Evolutionary conservation across 495 filamentous ascomycete genomes (phyloP).

Genomic region (Penicillium cinerascens): DNA sequence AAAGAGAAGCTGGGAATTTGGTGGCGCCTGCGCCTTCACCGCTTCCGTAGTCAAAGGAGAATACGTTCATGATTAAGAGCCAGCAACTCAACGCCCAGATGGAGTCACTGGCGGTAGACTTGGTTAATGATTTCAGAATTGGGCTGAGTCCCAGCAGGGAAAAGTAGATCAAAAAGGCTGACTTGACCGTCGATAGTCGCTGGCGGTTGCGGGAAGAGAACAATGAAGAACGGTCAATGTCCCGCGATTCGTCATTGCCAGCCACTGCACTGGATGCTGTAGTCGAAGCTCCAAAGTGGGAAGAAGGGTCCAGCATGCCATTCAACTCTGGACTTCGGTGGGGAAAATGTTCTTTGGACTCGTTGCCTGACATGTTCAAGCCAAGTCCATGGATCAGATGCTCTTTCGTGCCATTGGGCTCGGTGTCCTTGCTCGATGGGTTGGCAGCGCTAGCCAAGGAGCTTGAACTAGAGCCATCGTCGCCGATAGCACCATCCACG

Average conservation of each 20-base stretch:
- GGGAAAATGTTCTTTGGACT: constrained; percentile 25
- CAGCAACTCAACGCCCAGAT: constrained; percentile 97
- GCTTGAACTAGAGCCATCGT: constrained; percentile 45
- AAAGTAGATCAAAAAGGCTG: constrained; percentile 89
- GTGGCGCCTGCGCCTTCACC: constrained; percentile 46
- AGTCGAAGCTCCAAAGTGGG: constrained; percentile 9
- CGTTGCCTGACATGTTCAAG: constrained; percentile 36
- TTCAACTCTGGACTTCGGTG: constrained; percentile 17
- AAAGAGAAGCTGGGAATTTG: constrained; percentile 79
- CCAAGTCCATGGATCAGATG: constrained; percentile 47
- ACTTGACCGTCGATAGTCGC: constrained; percentile 74
- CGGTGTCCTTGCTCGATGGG: constrained; percentile 21
- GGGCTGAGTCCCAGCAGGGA: constrained; percentile 86
- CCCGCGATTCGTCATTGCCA: constrained; percentile 13
- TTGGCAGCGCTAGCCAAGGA: constrained; percentile 42
- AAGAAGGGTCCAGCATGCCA: constrained; percentile 2
- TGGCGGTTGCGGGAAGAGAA: constrained; percentile 62
- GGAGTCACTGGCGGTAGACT: constrained; percentile 81
- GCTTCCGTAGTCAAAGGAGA: constrained; percentile 93
- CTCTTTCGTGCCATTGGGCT: constrained; percentile 25
- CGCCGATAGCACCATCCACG: constrained; percentile 35
- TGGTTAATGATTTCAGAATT: constrained; percentile 90
- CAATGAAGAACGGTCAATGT: constrained; percentile 24
- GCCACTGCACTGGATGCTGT: constrained; percentile 5
- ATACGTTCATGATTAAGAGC: constrained; percentile 91